A percentile compares a stretch with the other conserved stretches of the same genome.
Conservation (phyloP, 2,329 filamentous ascomycete species). For the Plenodomus lindquistii region DNA sequence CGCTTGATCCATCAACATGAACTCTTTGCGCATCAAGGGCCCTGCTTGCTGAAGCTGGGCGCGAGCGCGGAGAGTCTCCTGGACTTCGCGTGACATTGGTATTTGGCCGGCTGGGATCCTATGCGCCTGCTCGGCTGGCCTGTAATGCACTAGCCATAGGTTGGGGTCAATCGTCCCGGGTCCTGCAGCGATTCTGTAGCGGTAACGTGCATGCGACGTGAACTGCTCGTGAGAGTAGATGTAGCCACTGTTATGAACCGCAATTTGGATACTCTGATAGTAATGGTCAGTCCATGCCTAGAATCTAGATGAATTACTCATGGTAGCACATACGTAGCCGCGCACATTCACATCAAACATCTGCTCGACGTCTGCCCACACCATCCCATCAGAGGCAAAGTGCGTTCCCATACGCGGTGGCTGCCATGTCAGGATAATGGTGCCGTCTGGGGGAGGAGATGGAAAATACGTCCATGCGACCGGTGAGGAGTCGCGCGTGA, state of each 20-base stretch:
- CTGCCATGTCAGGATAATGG: constrained; percentile 87
- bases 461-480: constrained; percentile 95
- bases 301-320: neutral
- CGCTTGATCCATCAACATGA: constrained; percentile 85
- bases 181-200: constrained; percentile 80
- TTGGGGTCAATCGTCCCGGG: constrained; percentile 75
- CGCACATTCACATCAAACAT: constrained; percentile 73
- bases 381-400: constrained; percentile 88
- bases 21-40: constrained; percentile 82
- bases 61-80: constrained; percentile 64
- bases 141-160: constrained; percentile 91
- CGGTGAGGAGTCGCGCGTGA: constrained; percentile 80
- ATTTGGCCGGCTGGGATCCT: constrained; percentile 71
- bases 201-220: constrained; percentile 76
- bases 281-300: neutral
- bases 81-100: constrained; percentile 62
- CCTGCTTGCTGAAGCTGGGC: constrained; percentile 70
- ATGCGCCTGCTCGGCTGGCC: constrained; percentile 72
- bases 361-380: constrained; percentile 84
- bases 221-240: constrained; percentile 71
- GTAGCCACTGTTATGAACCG: constrained; percentile 80
- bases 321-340: constrained; percentile 62
- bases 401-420: constrained; percentile 69
- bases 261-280: constrained; percentile 80
- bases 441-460: constrained; percentile 73